Evolutionary conservation across 495 filamentous ascomycete species (phyloP), one percentile per base, ranked within the genome.

Genomic region (Hypoxylon cercidicola): DNA sequence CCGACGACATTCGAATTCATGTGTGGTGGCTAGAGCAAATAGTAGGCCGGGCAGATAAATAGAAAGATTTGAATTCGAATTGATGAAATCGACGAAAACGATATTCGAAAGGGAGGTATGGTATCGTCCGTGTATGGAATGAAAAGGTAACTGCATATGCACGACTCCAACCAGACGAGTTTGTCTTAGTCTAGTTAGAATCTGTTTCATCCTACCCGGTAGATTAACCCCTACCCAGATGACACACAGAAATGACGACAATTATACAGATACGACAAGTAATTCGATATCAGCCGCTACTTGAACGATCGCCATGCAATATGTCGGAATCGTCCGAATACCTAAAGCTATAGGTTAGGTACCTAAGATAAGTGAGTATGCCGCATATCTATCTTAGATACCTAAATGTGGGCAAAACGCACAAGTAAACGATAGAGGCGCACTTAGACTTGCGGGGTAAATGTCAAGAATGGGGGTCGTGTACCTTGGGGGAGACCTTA

Each of bases 11-110:
- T 58, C 83, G 95, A 68, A 97, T 98, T 68, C 95, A 99, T 77
- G 77, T 86, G 3, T 99, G 95, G 95, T 99, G 95, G 95, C 69
- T 99, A 71, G 74, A 82, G 65, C 84, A 93, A 74, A 91, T 97
- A 32, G 30, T 78, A 21, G 73, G 55, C 46, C 50, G 21, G 25
- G 18, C 15, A 25, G 12, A 28, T 30, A 20, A 57, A 46, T 6
- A 39, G 25, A 55, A 59, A 12, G 39, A 18, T 41, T 41, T 40
- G n/a, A 45, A 41, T 41, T 45, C 1, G 47, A 45, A 19, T n/a
- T n/a, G n/a, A n/a, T n/a, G 43, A 28, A 41, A 41, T 12, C 34
- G 11, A 12, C 11, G 13, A 37, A 37, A 37, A 37, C 2, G 34
- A 2, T 9, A 37, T 37, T 4, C 34, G 34, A 12, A 37, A n/a